Percentiles rank a stretch among this genome's conserved stretches.
These are phyloP conservation scores for Vanilla planifolia DNA, from an alignment of 106 monocot genomes.

Conservation along the genomic window DNA sequence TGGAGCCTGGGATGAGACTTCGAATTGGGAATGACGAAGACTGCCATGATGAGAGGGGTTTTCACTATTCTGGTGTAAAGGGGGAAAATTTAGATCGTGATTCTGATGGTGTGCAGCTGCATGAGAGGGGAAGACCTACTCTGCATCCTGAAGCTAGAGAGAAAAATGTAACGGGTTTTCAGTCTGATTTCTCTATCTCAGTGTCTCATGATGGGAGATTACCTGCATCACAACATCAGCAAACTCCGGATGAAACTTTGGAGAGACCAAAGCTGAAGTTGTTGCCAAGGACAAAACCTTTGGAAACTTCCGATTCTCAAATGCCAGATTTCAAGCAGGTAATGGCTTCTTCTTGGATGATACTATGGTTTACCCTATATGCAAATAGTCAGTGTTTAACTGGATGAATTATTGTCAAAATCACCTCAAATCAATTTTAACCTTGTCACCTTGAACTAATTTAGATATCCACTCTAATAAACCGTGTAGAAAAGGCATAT, in stretches of 20 bases:
- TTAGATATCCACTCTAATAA: too few species aligned
- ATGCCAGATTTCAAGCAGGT: slow-evolving; percentile 17
- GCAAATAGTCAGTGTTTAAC: background rate
- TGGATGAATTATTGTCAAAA: too few species aligned
- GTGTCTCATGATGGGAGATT: slow-evolving; percentile 38
- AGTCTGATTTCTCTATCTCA: slow-evolving; percentile 14
- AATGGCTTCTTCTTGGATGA: background rate
- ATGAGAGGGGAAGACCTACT: slow-evolving; percentile 18
- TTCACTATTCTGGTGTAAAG: slow-evolving; percentile 3
- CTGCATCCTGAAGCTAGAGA: slow-evolving; percentile 30
- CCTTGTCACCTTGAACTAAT: too few species aligned
- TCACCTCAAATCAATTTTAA: too few species aligned
- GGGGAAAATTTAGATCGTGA: slow-evolving; percentile 3
- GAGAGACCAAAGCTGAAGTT: slow-evolving; percentile 61
- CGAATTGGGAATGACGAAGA: slow-evolving; percentile 14
- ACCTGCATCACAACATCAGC: slow-evolving; percentile 11
- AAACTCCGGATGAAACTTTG: slow-evolving; percentile 12
- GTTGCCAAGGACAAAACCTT: slow-evolving; percentile 40
- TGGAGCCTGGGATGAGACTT: slow-evolving; percentile 11
- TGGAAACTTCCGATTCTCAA: slow-evolving; percentile 24
- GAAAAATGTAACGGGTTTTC: slow-evolving; percentile 7
- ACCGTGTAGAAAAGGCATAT: too few species aligned
- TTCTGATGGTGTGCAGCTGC: background rate
- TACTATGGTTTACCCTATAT: background rate
- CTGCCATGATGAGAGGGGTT: slow-evolving; percentile 5